Percentiles rank a stretch among this genome's conserved stretches.
Evolutionary conservation across 1,139 yeast species (phyloP).

Genomic region (Kodamaea derodonti): DNA sequence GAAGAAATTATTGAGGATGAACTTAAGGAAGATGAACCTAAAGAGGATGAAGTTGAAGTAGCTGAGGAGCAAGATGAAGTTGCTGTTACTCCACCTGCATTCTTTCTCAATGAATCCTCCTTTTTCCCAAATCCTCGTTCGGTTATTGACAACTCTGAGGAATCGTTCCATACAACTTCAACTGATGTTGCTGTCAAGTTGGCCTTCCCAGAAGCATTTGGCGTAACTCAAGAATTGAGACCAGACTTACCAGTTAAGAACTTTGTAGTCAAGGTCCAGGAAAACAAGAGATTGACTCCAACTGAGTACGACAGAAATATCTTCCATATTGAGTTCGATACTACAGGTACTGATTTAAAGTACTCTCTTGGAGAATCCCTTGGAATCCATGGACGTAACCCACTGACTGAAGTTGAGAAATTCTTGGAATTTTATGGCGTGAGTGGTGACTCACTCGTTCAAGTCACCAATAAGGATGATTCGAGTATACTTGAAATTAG

Average conservation of each 20-base stretch:
- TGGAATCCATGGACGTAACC: constrained; percentile 91
- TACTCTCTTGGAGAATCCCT: constrained; percentile 96
- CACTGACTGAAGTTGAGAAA: constrained; percentile 55
- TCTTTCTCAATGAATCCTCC: constrained; percentile 57
- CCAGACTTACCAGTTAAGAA: constrained; percentile 89
- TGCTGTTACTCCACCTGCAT: constrained; percentile 34
- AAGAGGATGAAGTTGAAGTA: constrained; percentile 12
- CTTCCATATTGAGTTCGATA: constrained; percentile 94
- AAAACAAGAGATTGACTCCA: constrained; percentile 92
- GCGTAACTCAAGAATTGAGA: constrained; percentile 55
- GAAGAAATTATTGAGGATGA: constrained; percentile 18
- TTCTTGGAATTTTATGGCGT: constrained; percentile 73
- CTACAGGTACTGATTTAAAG: constrained; percentile 83
- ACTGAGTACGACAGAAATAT: constrained; percentile 86
- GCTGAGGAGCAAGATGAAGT: constrained; percentile 20
- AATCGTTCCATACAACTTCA: constrained; percentile 34
- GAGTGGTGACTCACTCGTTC: constrained; percentile 62
- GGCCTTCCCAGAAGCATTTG: constrained; percentile 79
- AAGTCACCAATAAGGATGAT: constrained; percentile 69
- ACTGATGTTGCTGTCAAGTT: constrained; percentile 66
- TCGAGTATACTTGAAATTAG: constrained; percentile 58
- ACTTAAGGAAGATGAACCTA: constrained; percentile 11
- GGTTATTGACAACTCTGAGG: constrained; percentile 33
- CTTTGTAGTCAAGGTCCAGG: constrained; percentile 85
- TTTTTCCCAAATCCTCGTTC: constrained; percentile 56